Evolutionary conservation across 768 basidiomycete species (phyloP).

Genomic region (Thelephora ganbajun): DNA sequence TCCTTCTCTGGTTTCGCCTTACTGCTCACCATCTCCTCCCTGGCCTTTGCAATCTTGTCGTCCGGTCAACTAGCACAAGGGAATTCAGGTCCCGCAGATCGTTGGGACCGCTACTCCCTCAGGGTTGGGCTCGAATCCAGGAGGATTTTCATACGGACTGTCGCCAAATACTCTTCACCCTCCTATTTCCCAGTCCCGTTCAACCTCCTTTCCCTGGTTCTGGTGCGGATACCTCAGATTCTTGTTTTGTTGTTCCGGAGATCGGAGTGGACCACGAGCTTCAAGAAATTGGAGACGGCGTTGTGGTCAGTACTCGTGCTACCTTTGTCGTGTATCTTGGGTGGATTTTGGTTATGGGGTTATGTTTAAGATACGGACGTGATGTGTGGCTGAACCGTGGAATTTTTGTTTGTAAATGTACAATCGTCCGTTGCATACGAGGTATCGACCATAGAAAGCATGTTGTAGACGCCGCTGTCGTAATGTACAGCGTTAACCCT

Average conservation of each 20-base stretch:
- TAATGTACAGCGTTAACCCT: too few relatives aligned
- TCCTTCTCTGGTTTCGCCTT: slow-evolving; percentile 22
- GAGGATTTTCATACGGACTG: slow-evolving; percentile 22
- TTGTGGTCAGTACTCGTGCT: slow-evolving; percentile 31
- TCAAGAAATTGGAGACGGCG: slow-evolving; percentile 15
- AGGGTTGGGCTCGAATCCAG: slow-evolving; percentile 31
- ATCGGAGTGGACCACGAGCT: slow-evolving; percentile 3
- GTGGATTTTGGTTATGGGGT: slow-evolving; percentile 16
- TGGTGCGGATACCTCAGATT: slow-evolving; percentile 9
- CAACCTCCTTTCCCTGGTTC: slow-evolving; percentile 24
- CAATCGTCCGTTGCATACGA: too few relatives aligned
- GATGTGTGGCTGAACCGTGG: too few relatives aligned
- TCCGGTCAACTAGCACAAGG: slow-evolving; percentile 1
- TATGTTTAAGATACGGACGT: slow-evolving; percentile 1
- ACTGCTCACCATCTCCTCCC: slow-evolving; percentile 19
- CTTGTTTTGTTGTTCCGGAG: slow-evolving; percentile 11
- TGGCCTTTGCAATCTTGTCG: slow-evolving; percentile 19
- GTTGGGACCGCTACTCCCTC: slow-evolving; percentile 37
- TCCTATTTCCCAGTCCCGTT: slow-evolving; percentile 38
- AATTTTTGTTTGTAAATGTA: too few relatives aligned
- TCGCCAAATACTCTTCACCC: slow-evolving; percentile 18
- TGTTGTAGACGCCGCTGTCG: too few relatives aligned
- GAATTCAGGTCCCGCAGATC: not conserved
- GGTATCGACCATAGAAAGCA: too few relatives aligned
- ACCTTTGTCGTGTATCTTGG: slow-evolving; percentile 20